Evolutionary conservation across 2,329 filamentous ascomycete genomes (phyloP).

Genomic region (Alternaria alternata): DNA sequence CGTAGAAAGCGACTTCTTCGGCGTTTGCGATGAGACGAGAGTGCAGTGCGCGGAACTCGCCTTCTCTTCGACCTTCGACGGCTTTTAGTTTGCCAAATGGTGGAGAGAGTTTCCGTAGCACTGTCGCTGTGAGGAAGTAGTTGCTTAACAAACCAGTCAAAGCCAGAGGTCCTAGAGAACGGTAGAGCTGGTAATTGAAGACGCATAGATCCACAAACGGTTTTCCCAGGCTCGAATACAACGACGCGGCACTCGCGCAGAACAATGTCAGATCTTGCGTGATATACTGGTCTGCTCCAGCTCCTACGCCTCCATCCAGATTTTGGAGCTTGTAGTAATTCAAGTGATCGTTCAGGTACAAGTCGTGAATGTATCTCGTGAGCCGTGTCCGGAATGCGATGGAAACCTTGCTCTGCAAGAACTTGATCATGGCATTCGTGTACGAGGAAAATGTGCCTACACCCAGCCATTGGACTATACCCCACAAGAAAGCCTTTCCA

Average conservation of each 20-base stretch:
- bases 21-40: slow-evolving; percentile 94
- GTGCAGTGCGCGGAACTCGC: slow-evolving; percentile 91
- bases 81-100: slow-evolving; percentile 97
- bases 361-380: slow-evolving; percentile 94
- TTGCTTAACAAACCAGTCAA: slow-evolving; percentile 86
- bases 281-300: slow-evolving; percentile 95
- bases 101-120: slow-evolving; percentile 86
- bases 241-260: slow-evolving; percentile 86
- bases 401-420: slow-evolving; percentile 94
- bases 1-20: slow-evolving; percentile 97
- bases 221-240: slow-evolving; percentile 98
- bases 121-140: slow-evolving; percentile 92
- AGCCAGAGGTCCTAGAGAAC: slow-evolving; percentile 86
- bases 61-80: slow-evolving; percentile 92
- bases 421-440: slow-evolving; percentile 99
- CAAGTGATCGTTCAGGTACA: slow-evolving; percentile 92
- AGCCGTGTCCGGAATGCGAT: slow-evolving; percentile 96
- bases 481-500: slow-evolving; percentile 85
- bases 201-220: slow-evolving; percentile 96
- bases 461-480: slow-evolving; percentile 93
- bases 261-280: slow-evolving; percentile 96
- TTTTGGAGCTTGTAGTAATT: slow-evolving; percentile 97
- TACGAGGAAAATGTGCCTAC: slow-evolving; percentile 94
- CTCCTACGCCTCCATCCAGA: slow-evolving; percentile 88
- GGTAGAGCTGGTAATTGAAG: slow-evolving; percentile 97